Conservation (phyloP, 176 grass and related monocot species). For the Hsuehochloa calcarea region DNA sequence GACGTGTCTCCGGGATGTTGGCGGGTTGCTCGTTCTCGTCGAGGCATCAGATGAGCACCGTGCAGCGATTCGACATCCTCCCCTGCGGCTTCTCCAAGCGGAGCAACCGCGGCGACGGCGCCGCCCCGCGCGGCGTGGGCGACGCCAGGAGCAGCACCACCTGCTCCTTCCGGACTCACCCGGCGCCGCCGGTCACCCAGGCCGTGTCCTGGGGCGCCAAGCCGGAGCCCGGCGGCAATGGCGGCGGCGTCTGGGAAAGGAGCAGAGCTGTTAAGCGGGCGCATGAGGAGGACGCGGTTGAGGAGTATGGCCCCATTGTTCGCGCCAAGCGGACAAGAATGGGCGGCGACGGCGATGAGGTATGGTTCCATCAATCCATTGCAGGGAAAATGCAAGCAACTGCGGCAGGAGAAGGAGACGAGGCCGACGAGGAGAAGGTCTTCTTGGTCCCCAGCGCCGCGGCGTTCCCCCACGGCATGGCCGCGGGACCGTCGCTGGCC, state of each 20-base stretch:
- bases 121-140: constrained; percentile 41
- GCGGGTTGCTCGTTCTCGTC: constrained; percentile 86
- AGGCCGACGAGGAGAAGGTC: constrained; percentile 63
- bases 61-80: constrained; percentile 70
- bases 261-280: constrained; percentile 60
- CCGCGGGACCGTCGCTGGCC: constrained; percentile 43
- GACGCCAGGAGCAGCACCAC: constrained; percentile 43
- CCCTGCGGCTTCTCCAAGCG: constrained; percentile 82
- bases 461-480: constrained; percentile 57
- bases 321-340: constrained; percentile 74
- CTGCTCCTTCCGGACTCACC: constrained; percentile 67
- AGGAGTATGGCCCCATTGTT: constrained; percentile 49
- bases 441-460: constrained; percentile 75
- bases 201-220: constrained; percentile 52
- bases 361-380: constrained; percentile 85
- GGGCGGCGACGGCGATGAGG: constrained; percentile 47
- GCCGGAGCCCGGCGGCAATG: constrained; percentile 39
- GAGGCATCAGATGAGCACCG: constrained; percentile 89
- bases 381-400: constrained; percentile 43
- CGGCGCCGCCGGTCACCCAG: constrained; percentile 46
- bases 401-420: constrained; percentile 21
- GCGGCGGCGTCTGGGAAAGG: constrained; percentile 34
- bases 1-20: constrained; percentile 74
- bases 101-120: constrained; percentile 22
- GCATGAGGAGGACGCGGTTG: constrained; percentile 48